Conservation (phyloP, 108 stramenopile species). For the Cylindrotheca fusiformis region DNA sequence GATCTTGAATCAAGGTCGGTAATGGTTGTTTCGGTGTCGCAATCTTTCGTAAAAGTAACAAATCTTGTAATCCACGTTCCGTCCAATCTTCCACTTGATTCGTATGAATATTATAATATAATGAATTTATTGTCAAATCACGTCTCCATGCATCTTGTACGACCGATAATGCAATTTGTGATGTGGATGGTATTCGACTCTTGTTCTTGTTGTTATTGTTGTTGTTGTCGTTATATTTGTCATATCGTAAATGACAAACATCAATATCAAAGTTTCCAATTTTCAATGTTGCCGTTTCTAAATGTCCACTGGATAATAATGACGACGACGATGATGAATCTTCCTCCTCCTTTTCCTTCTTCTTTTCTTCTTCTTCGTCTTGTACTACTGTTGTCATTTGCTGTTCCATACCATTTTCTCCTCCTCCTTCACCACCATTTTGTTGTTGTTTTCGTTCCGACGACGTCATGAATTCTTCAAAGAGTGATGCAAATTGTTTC, state of each 20-base stretch:
- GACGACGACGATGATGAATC: not conserved
- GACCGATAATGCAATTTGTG: constrained; percentile 85
- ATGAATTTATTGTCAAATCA: constrained; percentile 94
- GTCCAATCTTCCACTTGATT: constrained; percentile 90
- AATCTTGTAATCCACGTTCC: constrained; percentile 69
- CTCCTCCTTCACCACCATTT: not conserved
- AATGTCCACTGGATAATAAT: constrained; percentile 75
- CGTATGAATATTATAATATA: constrained; percentile 92
- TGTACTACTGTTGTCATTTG: not conserved
- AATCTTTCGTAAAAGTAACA: constrained; percentile 49
- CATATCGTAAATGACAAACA: constrained; percentile 92
- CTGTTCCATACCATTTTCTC: not conserved
- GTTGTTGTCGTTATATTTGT: constrained; percentile 55
- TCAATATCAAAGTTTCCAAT: constrained; percentile 86
- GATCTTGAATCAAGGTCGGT: constrained; percentile 90
- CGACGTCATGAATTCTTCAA: not conserved
- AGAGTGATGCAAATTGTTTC: not conserved
- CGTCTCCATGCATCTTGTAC: constrained; percentile 89
- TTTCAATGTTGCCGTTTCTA: constrained; percentile 95
- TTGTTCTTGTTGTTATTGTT: constrained; percentile 67
- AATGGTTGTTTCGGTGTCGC: constrained; percentile 67
- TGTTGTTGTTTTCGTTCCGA: not conserved
- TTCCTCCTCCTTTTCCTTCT: not conserved
- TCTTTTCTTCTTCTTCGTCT: not conserved
- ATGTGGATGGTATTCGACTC: constrained; percentile 75